Percentiles rank a stretch among this genome's conserved stretches.
phyloP scores from a whole-genome alignment of 345 rosid species.

The Populus tremula region DNA sequence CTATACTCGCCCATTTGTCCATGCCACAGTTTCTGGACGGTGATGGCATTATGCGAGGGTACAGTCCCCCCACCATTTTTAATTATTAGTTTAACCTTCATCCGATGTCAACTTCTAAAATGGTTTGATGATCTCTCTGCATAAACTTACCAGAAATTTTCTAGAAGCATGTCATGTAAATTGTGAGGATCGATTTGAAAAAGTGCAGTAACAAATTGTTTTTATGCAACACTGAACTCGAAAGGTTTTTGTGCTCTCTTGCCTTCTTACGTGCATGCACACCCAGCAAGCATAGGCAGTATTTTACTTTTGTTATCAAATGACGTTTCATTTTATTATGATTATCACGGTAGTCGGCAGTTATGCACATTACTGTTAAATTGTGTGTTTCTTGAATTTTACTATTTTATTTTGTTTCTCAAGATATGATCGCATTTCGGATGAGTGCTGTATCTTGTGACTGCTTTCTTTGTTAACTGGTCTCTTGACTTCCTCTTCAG shows the following conservation, averaged over 20 bases:
- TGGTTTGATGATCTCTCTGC: not conserved
- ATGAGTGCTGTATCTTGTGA: not conserved
- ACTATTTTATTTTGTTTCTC: not conserved
- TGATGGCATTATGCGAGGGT: conserved; percentile 90
- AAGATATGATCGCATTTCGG: not conserved
- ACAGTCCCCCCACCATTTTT: not conserved
- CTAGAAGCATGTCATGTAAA: not conserved
- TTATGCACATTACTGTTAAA: not conserved
- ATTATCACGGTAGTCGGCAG: not conserved
- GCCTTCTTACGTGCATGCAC: not conserved
- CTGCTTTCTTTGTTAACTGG: conserved; percentile 12
- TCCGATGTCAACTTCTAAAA: not conserved
- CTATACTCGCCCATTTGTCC: conserved; percentile 58
- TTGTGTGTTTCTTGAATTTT: not conserved
- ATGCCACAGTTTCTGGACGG: conserved; percentile 72
- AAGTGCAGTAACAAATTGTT: not conserved
- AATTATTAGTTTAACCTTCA: not conserved
- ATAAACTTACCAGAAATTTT: not conserved
- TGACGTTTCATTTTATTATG: not conserved
- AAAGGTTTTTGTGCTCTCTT: not conserved
- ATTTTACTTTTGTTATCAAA: not conserved
- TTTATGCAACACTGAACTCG: not conserved
- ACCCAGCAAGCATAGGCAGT: not conserved
- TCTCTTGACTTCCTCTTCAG: conserved; percentile 39
- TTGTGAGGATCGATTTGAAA: not conserved